Evolutionary conservation across 2,329 filamentous ascomycete genomes (phyloP).

Genomic region (Hirsutella rhossiliensis): DNA sequence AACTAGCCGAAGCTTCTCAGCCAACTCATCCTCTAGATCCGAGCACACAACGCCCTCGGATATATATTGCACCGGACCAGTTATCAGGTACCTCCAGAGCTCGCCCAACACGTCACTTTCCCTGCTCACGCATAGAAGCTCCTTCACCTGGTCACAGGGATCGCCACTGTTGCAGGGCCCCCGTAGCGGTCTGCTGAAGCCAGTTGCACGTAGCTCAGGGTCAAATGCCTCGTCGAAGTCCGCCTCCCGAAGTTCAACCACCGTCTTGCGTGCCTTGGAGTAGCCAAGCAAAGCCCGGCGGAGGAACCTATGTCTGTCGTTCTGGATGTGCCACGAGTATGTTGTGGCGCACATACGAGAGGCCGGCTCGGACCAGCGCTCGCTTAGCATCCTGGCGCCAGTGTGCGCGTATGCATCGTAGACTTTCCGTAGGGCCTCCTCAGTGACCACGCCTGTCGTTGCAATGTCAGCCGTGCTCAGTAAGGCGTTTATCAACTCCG

Average conservation of each 20-base stretch:
- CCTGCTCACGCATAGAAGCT: background rate
- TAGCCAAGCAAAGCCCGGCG: constrained; percentile 17
- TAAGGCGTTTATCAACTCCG: constrained; percentile 10
- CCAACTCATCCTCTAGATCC: background rate
- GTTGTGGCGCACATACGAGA: constrained; percentile 17
- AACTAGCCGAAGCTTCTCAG: background rate
- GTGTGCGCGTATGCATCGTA: constrained; percentile 10
- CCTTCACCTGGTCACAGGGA: background rate
- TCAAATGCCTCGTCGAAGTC: constrained; percentile 19
- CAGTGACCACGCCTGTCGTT: constrained; percentile 7
- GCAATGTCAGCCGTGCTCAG: constrained; percentile 9
- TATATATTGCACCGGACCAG: background rate
- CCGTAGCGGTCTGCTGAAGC: constrained; percentile 11
- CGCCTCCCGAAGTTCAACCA: constrained; percentile 12
- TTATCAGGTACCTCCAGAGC: background rate
- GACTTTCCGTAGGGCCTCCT: constrained; percentile 6
- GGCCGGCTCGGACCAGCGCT: constrained; percentile 18
- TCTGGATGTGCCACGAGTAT: constrained; percentile 20
- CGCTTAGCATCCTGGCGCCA: constrained; percentile 16
- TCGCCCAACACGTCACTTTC: background rate
- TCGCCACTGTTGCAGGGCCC: background rate
- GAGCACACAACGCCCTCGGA: background rate
- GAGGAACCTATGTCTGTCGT: constrained; percentile 19
- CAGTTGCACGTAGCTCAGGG: constrained; percentile 13
- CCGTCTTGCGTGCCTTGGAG: constrained; percentile 14